Conservation (phyloP, 768 basidiomycete genomes). For the Naganishia kalamii region DNA sequence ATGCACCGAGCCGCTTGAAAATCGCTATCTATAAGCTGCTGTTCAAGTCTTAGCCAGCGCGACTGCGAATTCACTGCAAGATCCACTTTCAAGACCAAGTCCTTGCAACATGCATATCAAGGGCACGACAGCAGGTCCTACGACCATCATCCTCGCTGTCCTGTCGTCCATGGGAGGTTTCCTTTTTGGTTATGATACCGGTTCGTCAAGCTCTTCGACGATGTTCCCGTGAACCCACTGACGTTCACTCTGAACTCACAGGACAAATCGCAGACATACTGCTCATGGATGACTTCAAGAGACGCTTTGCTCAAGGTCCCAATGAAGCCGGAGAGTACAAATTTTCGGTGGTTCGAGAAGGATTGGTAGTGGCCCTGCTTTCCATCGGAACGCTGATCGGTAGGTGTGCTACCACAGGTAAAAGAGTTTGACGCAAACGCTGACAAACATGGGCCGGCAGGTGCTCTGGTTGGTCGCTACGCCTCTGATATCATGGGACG, state of each 20-base stretch:
- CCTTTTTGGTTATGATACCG: constrained; percentile 29
- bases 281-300: constrained; percentile 52
- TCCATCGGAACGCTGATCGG: constrained; percentile 65
- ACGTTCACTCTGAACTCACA: constrained; percentile 48
- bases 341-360: constrained; percentile 54
- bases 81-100: too few relatives aligned
- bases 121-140: constrained; percentile 54
- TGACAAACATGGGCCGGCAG: not conserved
- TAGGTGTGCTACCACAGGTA: constrained; percentile 33
- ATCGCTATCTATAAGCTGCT: too few relatives aligned
- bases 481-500: constrained; percentile 62
- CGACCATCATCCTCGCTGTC: constrained; percentile 61
- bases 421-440: not conserved
- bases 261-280: constrained; percentile 73
- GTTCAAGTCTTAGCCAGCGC: too few relatives aligned
- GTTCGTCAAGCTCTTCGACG: not conserved
- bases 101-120: constrained; percentile 1
- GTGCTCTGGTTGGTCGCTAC: constrained; percentile 24
- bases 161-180: constrained; percentile 65
- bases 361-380: constrained; percentile 66
- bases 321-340: constrained; percentile 50
- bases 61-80: too few relatives aligned
- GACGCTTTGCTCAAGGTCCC: constrained; percentile 55
- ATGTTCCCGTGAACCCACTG: not conserved
- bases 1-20: too few relatives aligned